phyloP scores from a whole-genome alignment of 305 asterid species.

The Striga hermonthica region DNA sequence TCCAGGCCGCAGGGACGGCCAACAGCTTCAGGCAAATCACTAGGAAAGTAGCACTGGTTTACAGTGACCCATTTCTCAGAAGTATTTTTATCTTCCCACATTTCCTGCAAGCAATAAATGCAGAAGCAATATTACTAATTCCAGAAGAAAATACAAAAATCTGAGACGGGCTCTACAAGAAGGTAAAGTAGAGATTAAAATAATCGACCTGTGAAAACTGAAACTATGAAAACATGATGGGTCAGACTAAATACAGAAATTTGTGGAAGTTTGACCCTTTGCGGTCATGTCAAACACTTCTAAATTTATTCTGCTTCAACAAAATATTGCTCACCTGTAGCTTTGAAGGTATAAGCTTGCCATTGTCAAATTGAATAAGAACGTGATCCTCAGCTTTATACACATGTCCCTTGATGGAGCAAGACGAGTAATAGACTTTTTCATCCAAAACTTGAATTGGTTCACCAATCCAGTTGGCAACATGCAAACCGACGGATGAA shows the following conservation, averaged over 20 bases:
- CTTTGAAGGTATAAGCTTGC: slow-evolving; percentile 66
- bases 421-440: slow-evolving; percentile 59
- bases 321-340: slow-evolving; percentile 63
- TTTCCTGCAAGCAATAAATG: slow-evolving; percentile 46
- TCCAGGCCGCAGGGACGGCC: slow-evolving; percentile 95
- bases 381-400: slow-evolving; percentile 62
- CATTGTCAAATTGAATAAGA: slow-evolving; percentile 52
- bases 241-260: slow-evolving; percentile 15
- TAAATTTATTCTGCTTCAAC: neutral
- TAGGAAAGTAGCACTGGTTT: slow-evolving; percentile 81
- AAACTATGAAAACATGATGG: slow-evolving; percentile 8
- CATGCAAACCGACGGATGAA: slow-evolving; percentile 41
- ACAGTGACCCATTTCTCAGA: slow-evolving; percentile 65
- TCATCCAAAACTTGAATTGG: slow-evolving; percentile 54
- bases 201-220: slow-evolving; percentile 9
- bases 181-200: slow-evolving; percentile 21
- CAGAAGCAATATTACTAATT: slow-evolving; percentile 34
- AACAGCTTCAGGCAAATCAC: slow-evolving; percentile 87
- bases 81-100: slow-evolving; percentile 85
- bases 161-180: slow-evolving; percentile 2
- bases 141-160: slow-evolving; percentile 30
- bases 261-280: neutral
- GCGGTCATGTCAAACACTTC: slow-evolving; percentile 12
- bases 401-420: slow-evolving; percentile 61
- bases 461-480: slow-evolving; percentile 68